Evolutionary conservation across 495 filamentous ascomycete species (phyloP).

Genomic region (Aspergillus panamensis): DNA sequence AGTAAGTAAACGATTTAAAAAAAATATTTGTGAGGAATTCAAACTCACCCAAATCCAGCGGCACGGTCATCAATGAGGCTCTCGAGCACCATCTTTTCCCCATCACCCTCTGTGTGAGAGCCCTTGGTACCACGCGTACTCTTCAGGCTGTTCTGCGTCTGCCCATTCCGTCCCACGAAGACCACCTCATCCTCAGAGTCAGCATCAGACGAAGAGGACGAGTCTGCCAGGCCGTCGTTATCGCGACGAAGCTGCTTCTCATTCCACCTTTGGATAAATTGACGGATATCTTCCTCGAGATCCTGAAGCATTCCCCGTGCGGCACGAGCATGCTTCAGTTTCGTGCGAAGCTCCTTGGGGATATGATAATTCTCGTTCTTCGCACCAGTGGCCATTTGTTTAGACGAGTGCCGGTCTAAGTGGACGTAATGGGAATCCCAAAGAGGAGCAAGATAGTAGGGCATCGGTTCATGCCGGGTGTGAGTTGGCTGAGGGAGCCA

Average conservation of each 20-base stretch:
- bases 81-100: slow-evolving; percentile 77
- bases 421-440: slow-evolving; percentile 71
- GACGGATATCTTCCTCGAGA: slow-evolving; percentile 60
- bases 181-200: slow-evolving; percentile 86
- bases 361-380: slow-evolving; percentile 41
- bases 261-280: slow-evolving; percentile 60
- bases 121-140: slow-evolving; percentile 40
- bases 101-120: slow-evolving; percentile 45
- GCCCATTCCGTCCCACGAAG: slow-evolving; percentile 77
- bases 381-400: slow-evolving; percentile 38
- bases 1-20: slow-evolving; percentile 9
- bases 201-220: slow-evolving; percentile 49
- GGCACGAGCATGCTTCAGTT: slow-evolving; percentile 66
- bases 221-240: slow-evolving; percentile 49
- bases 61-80: slow-evolving; percentile 66
- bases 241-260: slow-evolving; percentile 37
- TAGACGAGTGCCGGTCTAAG: slow-evolving; percentile 35
- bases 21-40: background rate
- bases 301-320: slow-evolving; percentile 63
- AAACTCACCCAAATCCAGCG: slow-evolving; percentile 76
- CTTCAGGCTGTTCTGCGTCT: slow-evolving; percentile 50
- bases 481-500: slow-evolving; percentile 79
- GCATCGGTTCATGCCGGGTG: slow-evolving; percentile 65
- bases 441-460: slow-evolving; percentile 82
- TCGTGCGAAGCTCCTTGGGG: slow-evolving; percentile 52